These are phyloP conservation scores for Coemansia sp. DNA, from an alignment of 192 early-diverging fungal species.

Conservation along the genomic window DNA sequence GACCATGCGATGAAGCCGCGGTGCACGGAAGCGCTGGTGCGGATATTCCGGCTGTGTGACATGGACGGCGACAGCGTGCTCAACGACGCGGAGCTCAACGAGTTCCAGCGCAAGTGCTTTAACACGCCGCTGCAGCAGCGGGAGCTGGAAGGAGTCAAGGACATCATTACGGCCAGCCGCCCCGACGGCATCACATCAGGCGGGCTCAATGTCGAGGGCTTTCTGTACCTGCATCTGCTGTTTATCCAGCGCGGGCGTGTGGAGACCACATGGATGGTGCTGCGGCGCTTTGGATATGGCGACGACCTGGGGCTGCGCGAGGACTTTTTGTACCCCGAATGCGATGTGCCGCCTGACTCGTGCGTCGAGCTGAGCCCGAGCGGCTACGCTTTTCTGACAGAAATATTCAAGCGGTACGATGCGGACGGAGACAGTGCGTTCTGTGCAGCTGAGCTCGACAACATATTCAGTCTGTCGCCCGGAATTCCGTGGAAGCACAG, in stretches of 20 bases:
- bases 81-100: conserved; percentile 94
- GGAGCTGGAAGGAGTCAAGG: conserved; percentile 96
- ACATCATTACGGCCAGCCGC: conserved; percentile 86
- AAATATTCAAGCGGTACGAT: conserved; percentile 92
- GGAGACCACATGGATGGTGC: conserved; percentile 98
- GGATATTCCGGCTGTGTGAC: conserved; percentile 97
- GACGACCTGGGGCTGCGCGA: conserved; percentile 90
- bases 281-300: conserved; percentile 95
- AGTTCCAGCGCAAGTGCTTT: conserved; percentile 95
- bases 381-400: conserved; percentile 94
- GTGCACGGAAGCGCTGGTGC: conserved; percentile 85
- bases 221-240: conserved; percentile 90
- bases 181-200: conserved; percentile 79
- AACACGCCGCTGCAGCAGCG: conserved; percentile 91
- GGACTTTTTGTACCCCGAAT: conserved; percentile 83
- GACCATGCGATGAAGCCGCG: conserved; percentile 85
- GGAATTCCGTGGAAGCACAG: conserved; percentile 91
- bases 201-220: conserved; percentile 91
- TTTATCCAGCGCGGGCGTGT: conserved; percentile 96
- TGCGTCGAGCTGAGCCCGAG: conserved; percentile 91
- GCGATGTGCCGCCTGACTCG: conserved; percentile 86
- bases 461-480: conserved; percentile 85
- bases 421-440: conserved; percentile 97
- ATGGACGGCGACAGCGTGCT: conserved; percentile 88
- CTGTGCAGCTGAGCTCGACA: conserved; percentile 76